Evolutionary conservation across 495 filamentous ascomycete genomes (phyloP), one percentile per base, ranked within the genome.

Genomic region (Aspergillus incahuasiensis): DNA sequence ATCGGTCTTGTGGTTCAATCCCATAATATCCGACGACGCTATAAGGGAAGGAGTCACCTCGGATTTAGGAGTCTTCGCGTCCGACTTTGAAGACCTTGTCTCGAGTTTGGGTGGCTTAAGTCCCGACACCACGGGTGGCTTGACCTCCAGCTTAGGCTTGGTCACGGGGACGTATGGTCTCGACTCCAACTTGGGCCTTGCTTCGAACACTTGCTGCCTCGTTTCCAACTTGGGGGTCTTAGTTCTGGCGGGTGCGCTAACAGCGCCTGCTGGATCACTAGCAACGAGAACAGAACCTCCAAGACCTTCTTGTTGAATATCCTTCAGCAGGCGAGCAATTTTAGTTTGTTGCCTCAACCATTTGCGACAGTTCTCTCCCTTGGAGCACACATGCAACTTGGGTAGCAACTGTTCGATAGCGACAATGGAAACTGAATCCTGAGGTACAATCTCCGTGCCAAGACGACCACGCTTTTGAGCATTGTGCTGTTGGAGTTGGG

Each of bases 371-470:
- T 86, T 84, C 59, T 95, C 91, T 35, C 92, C 94, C 68, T 96
- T 97, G 35, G 84, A 85, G 71, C 94, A 98, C 35, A 77, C 82
- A 69, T 98, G 94, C 0, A 82, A 80, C 68, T 87, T 91, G 3
- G 91, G 91, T 18, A 95, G 74, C 15, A 92, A 63, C 65, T 96
- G 89, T 71, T 96, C 91, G 56, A 96, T 96, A 0, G 81, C 91
- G 30, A 96, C 90, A 54, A 96, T 95, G 0, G 91, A 95, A 3
- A 92, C 88, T 6, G 90, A 91, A 57, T 95, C 91, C 11, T 80
- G 76, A 0, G 89, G 90, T 0, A 79, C 81, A 63, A 92, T 82
- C 48, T 89, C 86, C 47, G 86, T 83, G 11, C 63, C 75, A 20
- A 30, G 50, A 72, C 56, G 70, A 48, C 53, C 63, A 42, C 71